Base-by-base conservation (phyloP, 352 stramenopile species). In the Pythium dissotocum region DNA sequence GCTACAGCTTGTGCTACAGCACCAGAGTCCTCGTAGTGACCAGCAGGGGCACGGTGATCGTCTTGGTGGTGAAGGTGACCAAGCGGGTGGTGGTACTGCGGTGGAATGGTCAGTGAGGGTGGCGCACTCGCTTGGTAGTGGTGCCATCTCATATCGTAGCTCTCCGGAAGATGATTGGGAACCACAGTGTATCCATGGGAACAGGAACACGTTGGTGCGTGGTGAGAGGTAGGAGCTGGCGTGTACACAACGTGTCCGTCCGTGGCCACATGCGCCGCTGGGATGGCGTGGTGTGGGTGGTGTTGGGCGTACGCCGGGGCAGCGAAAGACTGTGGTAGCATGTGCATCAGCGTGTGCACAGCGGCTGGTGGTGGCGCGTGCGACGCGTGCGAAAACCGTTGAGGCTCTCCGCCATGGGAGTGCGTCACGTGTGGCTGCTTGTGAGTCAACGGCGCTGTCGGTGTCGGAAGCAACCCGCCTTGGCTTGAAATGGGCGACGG, bases 41-140 rank as follows among this genome's bases (percentile, higher is more conserved):
- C 42, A 49, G 42, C 18, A 4, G 26, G 6, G 2, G 16, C 18
- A 10, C 18, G 16, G 14, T 26, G 16, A 26, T 49, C 16, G 16
- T 26, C 42, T 16, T 26, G 33, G 13, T 55, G 8, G 24, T 55
- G 48, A 44, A 13, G 16, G 14, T 44, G 32, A 49, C 4, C 7
- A 49, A n/a, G 2, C 18, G 36, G 33, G 54, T 30, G 18, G 32
- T 51, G 35, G n/a, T 48, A 60, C 28, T 18, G 35, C 30, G 52
- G 6, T 21, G 58, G 65, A 33, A 72, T 67, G 4, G 36, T 24
- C 14, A 72, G 32, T 2, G 42, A 35, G 6, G 58, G 59, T 2
- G 65, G 65, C 13, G 51, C n/a, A 33, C 58, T 54, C 4, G 57
- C 24, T n/a, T 70, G 63, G 44, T 67, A 67, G 42, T 63, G 51